These are phyloP conservation scores for Suillus placidus DNA, from an alignment of 768 basidiomycete genomes.

Conservation along the genomic window DNA sequence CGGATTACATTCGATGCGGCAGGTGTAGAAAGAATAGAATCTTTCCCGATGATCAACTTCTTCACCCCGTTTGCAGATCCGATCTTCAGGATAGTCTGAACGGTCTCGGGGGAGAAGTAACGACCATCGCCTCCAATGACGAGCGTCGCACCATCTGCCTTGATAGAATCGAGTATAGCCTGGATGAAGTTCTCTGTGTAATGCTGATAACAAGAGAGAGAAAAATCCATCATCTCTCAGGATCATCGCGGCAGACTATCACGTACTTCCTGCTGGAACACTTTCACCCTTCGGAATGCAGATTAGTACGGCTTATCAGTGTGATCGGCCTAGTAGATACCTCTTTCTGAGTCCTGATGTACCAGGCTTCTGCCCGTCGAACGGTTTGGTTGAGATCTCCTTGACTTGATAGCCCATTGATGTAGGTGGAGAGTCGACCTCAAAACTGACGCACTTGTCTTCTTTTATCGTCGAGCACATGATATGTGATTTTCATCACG, in stretches of 20 bases:
- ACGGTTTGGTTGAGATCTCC: conserved; percentile 81
- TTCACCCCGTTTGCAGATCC: conserved; percentile 92
- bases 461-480: conserved; percentile 20
- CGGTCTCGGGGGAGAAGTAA: conserved; percentile 82
- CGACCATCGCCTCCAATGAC: conserved; percentile 98
- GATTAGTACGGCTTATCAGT: conserved; percentile 27
- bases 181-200: conserved; percentile 99
- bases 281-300: conserved; percentile 72
- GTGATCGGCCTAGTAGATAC: conserved; percentile 39
- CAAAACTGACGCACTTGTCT: background rate
- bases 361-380: conserved; percentile 94
- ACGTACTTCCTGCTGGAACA: conserved; percentile 93
- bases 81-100: conserved; percentile 92
- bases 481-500: conserved; percentile 15
- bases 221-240: conserved; percentile 13
- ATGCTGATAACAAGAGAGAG: conserved; percentile 54
- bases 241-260: conserved; percentile 16
- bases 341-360: conserved; percentile 97
- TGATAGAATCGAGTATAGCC: conserved; percentile 89
- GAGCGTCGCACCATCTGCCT: conserved; percentile 75
- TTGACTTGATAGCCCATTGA: conserved; percentile 53
- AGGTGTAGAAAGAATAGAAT: conserved; percentile 93
- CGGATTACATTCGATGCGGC: conserved; percentile 96
- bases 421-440: conserved; percentile 13
- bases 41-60: conserved; percentile 90